A percentile compares a stretch with the other conserved stretches of the same genome.
Evolutionary conservation across 2,329 filamentous ascomycete species (phyloP).

Genomic region (Plenodomus biglobosus): DNA sequence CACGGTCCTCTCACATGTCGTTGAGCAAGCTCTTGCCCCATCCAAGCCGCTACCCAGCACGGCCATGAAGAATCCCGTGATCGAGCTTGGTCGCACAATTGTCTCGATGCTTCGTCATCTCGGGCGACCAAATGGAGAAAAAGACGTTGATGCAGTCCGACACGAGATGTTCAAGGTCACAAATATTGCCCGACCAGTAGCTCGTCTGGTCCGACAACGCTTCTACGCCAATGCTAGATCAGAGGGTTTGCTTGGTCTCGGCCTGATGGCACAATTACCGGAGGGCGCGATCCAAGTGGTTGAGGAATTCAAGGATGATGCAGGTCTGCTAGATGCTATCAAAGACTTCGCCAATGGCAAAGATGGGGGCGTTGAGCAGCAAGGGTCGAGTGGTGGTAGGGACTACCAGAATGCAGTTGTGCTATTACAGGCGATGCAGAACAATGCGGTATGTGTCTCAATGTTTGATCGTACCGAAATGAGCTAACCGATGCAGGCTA

Average conservation of each 20-base stretch:
- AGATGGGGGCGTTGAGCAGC: slow-evolving; percentile 24
- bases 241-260: slow-evolving; percentile 41
- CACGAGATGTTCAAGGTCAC: slow-evolving; percentile 33
- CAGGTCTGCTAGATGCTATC: slow-evolving; percentile 34
- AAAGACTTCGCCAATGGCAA: slow-evolving; percentile 37
- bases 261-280: slow-evolving; percentile 35
- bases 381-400: slow-evolving; percentile 26
- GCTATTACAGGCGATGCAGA: slow-evolving; percentile 37
- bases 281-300: slow-evolving; percentile 34
- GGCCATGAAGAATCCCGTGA: slow-evolving; percentile 44
- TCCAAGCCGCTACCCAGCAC: slow-evolving; percentile 39
- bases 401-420: slow-evolving; percentile 43
- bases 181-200: slow-evolving; percentile 34
- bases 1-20: slow-evolving; percentile 32
- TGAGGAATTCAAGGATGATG: slow-evolving; percentile 32
- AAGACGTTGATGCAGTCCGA: slow-evolving; percentile 26
- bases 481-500: slow-evolving; percentile 22
- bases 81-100: slow-evolving; percentile 37
- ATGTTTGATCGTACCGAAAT: neutral
- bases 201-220: slow-evolving; percentile 37
- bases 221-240: slow-evolving; percentile 42
- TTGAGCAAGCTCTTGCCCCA: slow-evolving; percentile 35
- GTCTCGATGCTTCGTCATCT: slow-evolving; percentile 26
- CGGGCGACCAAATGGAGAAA: slow-evolving; percentile 20
- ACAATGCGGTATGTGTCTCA: slow-evolving; percentile 34